Evolutionary conservation across 2,329 filamentous ascomycete species (phyloP).

Genomic region (Botrytis byssoidea): DNA sequence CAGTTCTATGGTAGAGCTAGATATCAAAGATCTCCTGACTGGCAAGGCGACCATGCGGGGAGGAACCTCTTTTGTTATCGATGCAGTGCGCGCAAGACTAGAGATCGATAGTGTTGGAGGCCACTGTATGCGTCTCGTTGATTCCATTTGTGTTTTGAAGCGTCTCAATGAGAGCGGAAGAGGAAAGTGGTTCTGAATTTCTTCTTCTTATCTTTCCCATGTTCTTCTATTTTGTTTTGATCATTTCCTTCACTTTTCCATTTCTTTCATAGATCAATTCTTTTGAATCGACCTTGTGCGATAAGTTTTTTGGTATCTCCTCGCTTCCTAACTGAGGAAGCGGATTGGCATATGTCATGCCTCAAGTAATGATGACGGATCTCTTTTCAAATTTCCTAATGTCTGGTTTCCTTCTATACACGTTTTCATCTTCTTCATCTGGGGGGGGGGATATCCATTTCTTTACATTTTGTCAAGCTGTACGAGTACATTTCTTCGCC

Average conservation of each 20-base stretch:
- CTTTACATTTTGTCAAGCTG: neutral
- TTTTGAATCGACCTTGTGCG: neutral
- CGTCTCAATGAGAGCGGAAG: slow-evolving; percentile 49
- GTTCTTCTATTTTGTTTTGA: neutral
- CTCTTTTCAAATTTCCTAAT: neutral
- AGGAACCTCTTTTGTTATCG: slow-evolving; percentile 49
- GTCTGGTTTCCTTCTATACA: slow-evolving; percentile 2
- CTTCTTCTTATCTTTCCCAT: neutral
- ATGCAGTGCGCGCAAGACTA: slow-evolving; percentile 48
- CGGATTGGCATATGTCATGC: slow-evolving; percentile 6
- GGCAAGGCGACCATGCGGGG: slow-evolving; percentile 41
- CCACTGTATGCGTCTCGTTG: slow-evolving; percentile 51
- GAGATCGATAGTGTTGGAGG: slow-evolving; percentile 51
- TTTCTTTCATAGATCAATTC: neutral
- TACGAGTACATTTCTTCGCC: neutral
- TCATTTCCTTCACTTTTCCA: neutral
- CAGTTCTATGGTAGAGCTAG: slow-evolving; percentile 44
- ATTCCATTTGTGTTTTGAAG: slow-evolving; percentile 53
- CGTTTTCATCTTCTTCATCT: slow-evolving; percentile 1
- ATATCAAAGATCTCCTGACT: slow-evolving; percentile 43
- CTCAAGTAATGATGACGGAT: slow-evolving; percentile 10
- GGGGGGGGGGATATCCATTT: neutral
- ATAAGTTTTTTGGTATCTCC: neutral
- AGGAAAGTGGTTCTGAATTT: slow-evolving; percentile 44
- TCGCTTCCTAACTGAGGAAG: neutral